Evolutionary conservation across 2,329 filamentous ascomycete genomes (phyloP).

Genomic region (Rhexocercosporidium sp.): DNA sequence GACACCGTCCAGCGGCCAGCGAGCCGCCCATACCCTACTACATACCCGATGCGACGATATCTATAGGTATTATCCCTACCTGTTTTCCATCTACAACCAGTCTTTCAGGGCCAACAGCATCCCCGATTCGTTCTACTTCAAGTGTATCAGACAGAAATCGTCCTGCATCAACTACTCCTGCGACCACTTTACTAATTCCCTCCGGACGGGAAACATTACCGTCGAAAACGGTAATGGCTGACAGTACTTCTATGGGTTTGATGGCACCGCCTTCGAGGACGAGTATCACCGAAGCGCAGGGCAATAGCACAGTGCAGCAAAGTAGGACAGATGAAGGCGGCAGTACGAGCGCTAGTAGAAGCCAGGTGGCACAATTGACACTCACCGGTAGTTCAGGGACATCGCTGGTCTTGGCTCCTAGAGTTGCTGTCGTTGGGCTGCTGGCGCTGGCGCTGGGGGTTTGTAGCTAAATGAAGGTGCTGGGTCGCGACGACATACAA

Average conservation of each 20-base stretch:
- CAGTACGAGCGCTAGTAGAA: neutral
- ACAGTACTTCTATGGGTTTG: neutral
- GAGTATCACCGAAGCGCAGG: neutral
- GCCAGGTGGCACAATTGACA: neutral
- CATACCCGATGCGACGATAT: conserved; percentile 11
- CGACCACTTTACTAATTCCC: neutral
- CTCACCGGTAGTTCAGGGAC: neutral
- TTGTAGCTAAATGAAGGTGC: neutral
- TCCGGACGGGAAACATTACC: neutral
- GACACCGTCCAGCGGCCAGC: neutral
- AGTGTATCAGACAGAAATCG: neutral
- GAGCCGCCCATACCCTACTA: conserved; percentile 13
- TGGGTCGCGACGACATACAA: neutral
- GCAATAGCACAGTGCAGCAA: neutral
- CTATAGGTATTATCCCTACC: neutral
- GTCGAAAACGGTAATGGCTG: neutral
- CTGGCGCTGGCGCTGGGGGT: neutral
- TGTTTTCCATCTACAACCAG: neutral
- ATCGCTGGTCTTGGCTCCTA: no score
- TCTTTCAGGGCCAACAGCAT: neutral
- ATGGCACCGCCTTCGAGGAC: neutral
- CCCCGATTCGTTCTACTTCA: neutral
- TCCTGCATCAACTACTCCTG: neutral
- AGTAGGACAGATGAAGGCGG: neutral
- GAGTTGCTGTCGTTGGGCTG: neutral